Base-by-base conservation (phyloP, 495 filamentous ascomycete species). In the Penicillium lagena region DNA sequence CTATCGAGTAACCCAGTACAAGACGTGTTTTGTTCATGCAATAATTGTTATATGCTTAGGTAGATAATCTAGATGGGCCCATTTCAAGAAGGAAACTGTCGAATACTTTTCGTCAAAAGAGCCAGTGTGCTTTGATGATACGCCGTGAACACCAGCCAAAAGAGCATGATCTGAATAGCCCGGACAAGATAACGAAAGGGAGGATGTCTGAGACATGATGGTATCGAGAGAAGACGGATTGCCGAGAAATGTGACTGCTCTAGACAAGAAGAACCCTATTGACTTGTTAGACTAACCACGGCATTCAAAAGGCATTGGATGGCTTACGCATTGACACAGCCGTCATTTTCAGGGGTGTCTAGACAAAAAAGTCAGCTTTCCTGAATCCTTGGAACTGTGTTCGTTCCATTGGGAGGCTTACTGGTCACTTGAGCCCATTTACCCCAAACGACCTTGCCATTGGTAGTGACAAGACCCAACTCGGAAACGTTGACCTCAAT, bases 401-500 rank as follows among this genome's bases (percentile, higher is more conserved):
- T 12, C 9, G 7, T 1, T 35, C 14, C 17, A 34, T 37, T 43
- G 32, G 35, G 22, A 22, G 22, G 22, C 22, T 22, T 22, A 22
- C 22, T 70, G 43, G 63, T 70, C 12, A 71, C 48, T 70, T 91
- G 89, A 12, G 88, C 90, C 73, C 86, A 94, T 59, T 86, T 72
- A 48, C 83, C 85, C 90, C 89, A 96, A 7, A 90, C 86, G 27
- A 95, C 85, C 76, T 96, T 96, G 39, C 93, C 94, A 37, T 81
- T 83, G 7, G 90, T 85, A 10, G 93, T 98, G 15, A 95, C 90
- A 58, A 97, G 74, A 41, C 93, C 93, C 42, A 99, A 67, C 62
- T 97, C 93, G 12, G 80, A 86, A 12, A 96, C 90, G 64, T 99
- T 97, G 52, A 96, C 90, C 69, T 98, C 93, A 52, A 95, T 79